Base-by-base conservation (phyloP, 225 moss, liverwort and hornwort species). In the Lunularia cruciata region DNA sequence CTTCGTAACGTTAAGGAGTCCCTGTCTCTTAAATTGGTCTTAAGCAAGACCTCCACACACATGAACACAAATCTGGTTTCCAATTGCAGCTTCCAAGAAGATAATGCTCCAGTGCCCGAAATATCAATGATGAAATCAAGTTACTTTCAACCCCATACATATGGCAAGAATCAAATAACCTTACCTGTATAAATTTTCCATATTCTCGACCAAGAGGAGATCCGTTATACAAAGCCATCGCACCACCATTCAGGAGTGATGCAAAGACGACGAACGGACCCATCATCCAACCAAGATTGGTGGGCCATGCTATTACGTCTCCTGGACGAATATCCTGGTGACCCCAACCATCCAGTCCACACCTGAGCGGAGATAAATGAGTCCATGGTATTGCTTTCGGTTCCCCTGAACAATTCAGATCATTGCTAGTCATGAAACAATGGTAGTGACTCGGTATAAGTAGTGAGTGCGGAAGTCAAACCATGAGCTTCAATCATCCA, bases 301-400 rank as follows among this genome's bases (percentile, higher is more conserved):
- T 86, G 27, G 96, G 96, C 88, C 82, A 89, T 36, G 89, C 83
- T 2, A 85, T 0, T 6, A 89, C 81, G 73, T 98, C 96, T 45
- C 90, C 89, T 67, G 76, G 72, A 11, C 67, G 72, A 13, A 69
- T 47, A 78, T 98, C 93, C 22, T 86, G 76, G 52, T 91, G 89
- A 40, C 81, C 96, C 93, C 93, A 98, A 6, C 80, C 82, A 79
- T 93, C 93, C 2, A 79, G 47, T 12, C 72, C 93, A 51, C 90
- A 81, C 59, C 89, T 82, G 0, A 98, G 65, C 11, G 96, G 81
- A 3, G 86, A 86, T 7, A 87, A 78, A 42, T 98, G 93, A 35
- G 87, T 83, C 96, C 96, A 93, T 39, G 93, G 93, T 46, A 93
- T 93, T 30, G 96, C 96, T 76, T 95, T 95, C 11, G 92, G 88